phyloP scores from a whole-genome alignment of 2,329 filamentous ascomycete species.

The Talaromyces islandicus region DNA sequence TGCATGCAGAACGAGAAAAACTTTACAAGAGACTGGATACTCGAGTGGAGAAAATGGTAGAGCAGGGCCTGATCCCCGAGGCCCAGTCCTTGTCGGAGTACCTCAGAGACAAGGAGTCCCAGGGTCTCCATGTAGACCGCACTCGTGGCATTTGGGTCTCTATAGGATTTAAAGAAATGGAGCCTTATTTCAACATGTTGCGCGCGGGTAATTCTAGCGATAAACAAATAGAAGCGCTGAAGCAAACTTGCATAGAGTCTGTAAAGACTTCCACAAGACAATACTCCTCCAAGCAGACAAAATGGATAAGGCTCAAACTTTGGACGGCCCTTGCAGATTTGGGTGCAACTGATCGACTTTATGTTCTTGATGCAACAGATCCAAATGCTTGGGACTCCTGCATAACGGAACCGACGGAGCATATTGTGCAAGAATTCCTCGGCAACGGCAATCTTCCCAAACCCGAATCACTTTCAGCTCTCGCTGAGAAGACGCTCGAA shows the following conservation, averaged over 20 bases:
- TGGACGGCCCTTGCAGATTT: constrained; percentile 60
- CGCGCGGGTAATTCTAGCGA: constrained; percentile 18
- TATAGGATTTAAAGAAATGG: constrained; percentile 91
- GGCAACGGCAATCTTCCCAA: constrained; percentile 48
- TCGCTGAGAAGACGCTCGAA: constrained; percentile 52
- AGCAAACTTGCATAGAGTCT: constrained; percentile 58
- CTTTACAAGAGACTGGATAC: constrained; percentile 66
- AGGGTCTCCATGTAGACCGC: constrained; percentile 58
- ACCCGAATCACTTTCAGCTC: constrained; percentile 52
- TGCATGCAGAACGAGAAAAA: constrained; percentile 65
- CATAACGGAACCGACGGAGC: constrained; percentile 61
- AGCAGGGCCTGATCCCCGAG: constrained; percentile 58
- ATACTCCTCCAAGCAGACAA: constrained; percentile 77
- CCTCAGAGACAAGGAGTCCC: constrained; percentile 36
- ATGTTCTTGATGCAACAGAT: constrained; percentile 75
- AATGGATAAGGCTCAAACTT: constrained; percentile 82
- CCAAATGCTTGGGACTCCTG: constrained; percentile 53
- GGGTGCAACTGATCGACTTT: constrained; percentile 54
- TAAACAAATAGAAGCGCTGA: constrained; percentile 50
- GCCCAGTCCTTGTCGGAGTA: constrained; percentile 50
- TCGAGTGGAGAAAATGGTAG: constrained; percentile 80
- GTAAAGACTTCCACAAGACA: constrained; percentile 80
- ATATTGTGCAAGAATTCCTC: constrained; percentile 61
- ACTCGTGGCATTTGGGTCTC: constrained; percentile 90
- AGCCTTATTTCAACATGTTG: constrained; percentile 58